Percentiles rank a stretch among this genome's conserved stretches.
These are phyloP conservation scores for Mallotus repandus DNA, from an alignment of 441 rosid genomes.

Conservation along the genomic window DNA sequence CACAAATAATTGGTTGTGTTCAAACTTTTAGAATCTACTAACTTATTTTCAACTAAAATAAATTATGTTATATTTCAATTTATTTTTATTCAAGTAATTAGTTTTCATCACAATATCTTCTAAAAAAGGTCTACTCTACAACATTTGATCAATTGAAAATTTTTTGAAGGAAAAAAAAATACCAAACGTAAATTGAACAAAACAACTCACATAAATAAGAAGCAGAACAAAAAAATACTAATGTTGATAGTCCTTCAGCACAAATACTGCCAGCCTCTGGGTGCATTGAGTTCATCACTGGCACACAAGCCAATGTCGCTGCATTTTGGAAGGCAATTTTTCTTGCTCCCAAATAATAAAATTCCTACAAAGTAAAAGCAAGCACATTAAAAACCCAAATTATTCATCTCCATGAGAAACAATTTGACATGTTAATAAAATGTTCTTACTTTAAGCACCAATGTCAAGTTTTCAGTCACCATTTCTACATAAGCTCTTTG, in stretches of 20 bases:
- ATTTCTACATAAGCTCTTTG: constrained; percentile 8
- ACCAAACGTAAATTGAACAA: too few relatives aligned
- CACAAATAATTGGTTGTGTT: too few relatives aligned
- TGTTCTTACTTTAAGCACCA: constrained; percentile 5
- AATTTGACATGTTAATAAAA: background rate
- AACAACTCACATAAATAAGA: too few relatives aligned
- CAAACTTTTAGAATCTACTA: too few relatives aligned
- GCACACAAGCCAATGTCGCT: constrained; percentile 4
- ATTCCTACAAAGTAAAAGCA: background rate
- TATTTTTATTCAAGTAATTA: too few relatives aligned
- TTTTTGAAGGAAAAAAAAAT: background rate
- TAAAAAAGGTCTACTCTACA: too few relatives aligned
- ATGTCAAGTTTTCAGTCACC: constrained; percentile 14
- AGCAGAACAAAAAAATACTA: background rate
- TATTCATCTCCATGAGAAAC: background rate
- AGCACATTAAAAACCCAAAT: background rate
- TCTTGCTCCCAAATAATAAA: constrained; percentile 16
- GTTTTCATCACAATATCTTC: too few relatives aligned
- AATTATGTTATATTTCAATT: too few relatives aligned
- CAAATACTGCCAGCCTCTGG: constrained; percentile 6
- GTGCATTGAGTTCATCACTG: constrained; percentile 4
- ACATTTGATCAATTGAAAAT: too few relatives aligned
- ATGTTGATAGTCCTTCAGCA: background rate
- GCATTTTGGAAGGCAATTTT: constrained; percentile 15
- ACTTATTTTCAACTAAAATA: too few relatives aligned